phyloP scores from a whole-genome alignment of 2,329 filamentous ascomycete genomes.

The Trichoderma arundinaceum region DNA sequence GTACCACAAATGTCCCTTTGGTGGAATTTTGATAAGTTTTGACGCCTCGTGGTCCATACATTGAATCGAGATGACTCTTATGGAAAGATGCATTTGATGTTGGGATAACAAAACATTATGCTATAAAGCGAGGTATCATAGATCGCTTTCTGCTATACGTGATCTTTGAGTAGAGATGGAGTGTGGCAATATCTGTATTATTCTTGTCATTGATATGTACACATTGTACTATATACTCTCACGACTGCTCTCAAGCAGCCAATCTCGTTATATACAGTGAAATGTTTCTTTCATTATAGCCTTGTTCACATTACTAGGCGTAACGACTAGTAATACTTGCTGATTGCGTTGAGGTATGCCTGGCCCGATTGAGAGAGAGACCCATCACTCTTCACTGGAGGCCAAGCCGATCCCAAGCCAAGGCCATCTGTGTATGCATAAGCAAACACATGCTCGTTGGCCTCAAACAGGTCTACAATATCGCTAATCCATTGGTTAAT shows the following conservation, averaged over 20 bases:
- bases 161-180: too few relatives aligned
- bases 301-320: not conserved
- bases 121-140: too few relatives aligned
- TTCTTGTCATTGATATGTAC: not conserved
- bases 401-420: constrained; percentile 31
- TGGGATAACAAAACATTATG: too few relatives aligned
- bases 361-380: constrained; percentile 33
- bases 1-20: too few relatives aligned
- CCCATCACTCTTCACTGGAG: constrained; percentile 29
- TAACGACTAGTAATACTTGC: constrained; percentile 31
- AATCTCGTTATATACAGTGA: too few relatives aligned
- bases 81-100: too few relatives aligned
- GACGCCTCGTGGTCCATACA: too few relatives aligned
- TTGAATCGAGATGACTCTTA: too few relatives aligned
- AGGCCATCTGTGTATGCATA: constrained; percentile 34
- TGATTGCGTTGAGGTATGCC: constrained; percentile 34
- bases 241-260: too few relatives aligned
- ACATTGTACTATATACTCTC: not conserved
- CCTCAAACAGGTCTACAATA: constrained; percentile 32
- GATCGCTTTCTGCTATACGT: too few relatives aligned
- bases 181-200: not conserved
- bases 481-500: constrained; percentile 34
- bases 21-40: too few relatives aligned
- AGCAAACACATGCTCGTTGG: constrained; percentile 32
- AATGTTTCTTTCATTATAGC: not conserved